Evolutionary conservation across 192 early-diverging fungal genomes (phyloP).

Genomic region (Entomortierella beljakovae): DNA sequence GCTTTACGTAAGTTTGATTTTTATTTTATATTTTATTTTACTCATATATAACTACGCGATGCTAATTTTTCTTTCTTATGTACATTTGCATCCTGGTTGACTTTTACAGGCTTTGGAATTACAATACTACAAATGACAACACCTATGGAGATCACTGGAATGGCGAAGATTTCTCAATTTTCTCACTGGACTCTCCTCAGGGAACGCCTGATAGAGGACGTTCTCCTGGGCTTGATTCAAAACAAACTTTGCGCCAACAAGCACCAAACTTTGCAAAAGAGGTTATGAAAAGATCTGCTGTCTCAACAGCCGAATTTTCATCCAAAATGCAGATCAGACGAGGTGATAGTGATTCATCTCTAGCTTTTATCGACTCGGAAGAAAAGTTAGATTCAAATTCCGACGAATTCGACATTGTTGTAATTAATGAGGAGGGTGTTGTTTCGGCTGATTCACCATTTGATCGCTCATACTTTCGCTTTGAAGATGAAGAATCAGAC

Average conservation of each 20-base stretch:
- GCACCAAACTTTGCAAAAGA: slow-evolving; percentile 42
- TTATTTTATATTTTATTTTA: background rate
- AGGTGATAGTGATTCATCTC: slow-evolving; percentile 6
- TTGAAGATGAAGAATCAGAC: slow-evolving; percentile 36
- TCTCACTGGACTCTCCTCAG: slow-evolving; percentile 56
- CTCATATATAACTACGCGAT: no score
- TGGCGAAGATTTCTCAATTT: slow-evolving; percentile 87
- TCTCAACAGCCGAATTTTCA: slow-evolving; percentile 25
- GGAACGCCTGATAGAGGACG: slow-evolving; percentile 1
- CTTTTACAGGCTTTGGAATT: slow-evolving; percentile 78
- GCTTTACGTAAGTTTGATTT: slow-evolving; percentile 69
- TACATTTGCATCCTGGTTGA: no score
- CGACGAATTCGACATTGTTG: slow-evolving; percentile 2
- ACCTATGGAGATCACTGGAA: slow-evolving; percentile 87
- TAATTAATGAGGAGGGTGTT: slow-evolving; percentile 4
- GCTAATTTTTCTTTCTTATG: background rate
- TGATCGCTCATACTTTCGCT: slow-evolving; percentile 46
- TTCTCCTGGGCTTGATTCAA: slow-evolving; percentile 16
- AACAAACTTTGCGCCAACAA: slow-evolving; percentile 17
- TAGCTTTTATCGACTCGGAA: slow-evolving; percentile 37
- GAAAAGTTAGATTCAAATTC: slow-evolving; percentile 1
- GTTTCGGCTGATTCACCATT: slow-evolving; percentile 33
- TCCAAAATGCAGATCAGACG: slow-evolving; percentile 25
- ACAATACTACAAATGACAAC: slow-evolving; percentile 85
- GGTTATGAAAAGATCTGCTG: slow-evolving; percentile 38